Evolutionary conservation across 2,329 filamentous ascomycete genomes (phyloP).

Genomic region (Pezicula neosporulosa): DNA sequence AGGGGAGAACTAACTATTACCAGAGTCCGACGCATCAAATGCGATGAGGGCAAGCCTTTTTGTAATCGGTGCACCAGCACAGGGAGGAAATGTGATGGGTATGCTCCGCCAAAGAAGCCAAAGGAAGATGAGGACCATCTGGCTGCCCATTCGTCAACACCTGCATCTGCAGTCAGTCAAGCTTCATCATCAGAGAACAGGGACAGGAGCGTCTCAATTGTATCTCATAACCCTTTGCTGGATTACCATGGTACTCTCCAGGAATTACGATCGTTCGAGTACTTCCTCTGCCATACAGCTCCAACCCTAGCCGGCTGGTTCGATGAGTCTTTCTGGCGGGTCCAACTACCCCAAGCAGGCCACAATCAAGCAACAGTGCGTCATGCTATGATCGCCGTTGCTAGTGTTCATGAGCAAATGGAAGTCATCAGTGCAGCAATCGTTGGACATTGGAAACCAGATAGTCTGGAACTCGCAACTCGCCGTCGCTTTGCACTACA

Average conservation of each 20-base stretch:
- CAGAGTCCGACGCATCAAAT: conserved; percentile 4
- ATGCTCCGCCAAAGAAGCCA: conserved; percentile 3
- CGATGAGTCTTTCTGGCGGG: conserved; percentile 31
- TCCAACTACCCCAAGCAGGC: conserved; percentile 31
- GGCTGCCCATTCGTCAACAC: too few species aligned
- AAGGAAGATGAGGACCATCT: conserved; percentile 2
- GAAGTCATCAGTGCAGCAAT: conserved; percentile 21
- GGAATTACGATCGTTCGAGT: conserved; percentile 34
- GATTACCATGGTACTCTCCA: conserved; percentile 30
- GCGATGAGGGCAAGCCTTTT: conserved; percentile 1
- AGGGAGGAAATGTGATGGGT: conserved; percentile 3
- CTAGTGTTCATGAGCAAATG: conserved; percentile 35
- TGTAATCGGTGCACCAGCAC: conserved; percentile 1
- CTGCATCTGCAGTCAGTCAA: too few species aligned
- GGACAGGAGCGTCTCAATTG: conserved; percentile 31
- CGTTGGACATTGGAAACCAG: not conserved
- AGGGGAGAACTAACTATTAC: not conserved
- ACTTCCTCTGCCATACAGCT: conserved; percentile 45
- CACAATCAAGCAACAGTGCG: conserved; percentile 27
- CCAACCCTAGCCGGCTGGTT: conserved; percentile 34
- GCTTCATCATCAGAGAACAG: conserved; percentile 18
- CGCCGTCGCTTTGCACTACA: conserved; percentile 25
- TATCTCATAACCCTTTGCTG: conserved; percentile 35
- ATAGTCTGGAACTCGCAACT: conserved; percentile 21
- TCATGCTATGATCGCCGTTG: conserved; percentile 35